Percentiles rank a stretch among this genome's conserved stretches.
Evolutionary conservation across 768 basidiomycete species (phyloP).

Genomic region (Leccinum olivaceopallidum): DNA sequence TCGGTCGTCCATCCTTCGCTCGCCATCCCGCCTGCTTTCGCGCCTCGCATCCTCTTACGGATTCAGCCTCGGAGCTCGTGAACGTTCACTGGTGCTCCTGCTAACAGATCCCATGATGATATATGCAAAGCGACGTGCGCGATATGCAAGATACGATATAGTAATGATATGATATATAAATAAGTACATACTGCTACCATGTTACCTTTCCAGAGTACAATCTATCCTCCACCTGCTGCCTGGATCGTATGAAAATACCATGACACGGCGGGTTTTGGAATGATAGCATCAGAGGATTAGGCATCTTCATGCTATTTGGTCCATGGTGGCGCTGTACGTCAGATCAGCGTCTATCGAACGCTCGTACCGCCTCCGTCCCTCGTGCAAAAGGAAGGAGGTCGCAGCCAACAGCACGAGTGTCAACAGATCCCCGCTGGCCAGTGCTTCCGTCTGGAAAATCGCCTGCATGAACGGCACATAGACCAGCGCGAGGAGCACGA

Average conservation of each 20-base stretch:
- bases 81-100: not conserved
- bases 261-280: not conserved
- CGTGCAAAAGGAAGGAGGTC: slow-evolving; percentile 70
- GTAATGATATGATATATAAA: not conserved
- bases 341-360: slow-evolving; percentile 55
- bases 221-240: not conserved
- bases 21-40: slow-evolving; percentile 32
- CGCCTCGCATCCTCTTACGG: slow-evolving; percentile 15
- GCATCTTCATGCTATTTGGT: slow-evolving; percentile 56
- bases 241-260: not conserved
- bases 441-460: slow-evolving; percentile 91
- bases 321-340: slow-evolving; percentile 50
- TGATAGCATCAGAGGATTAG: not conserved
- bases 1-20: slow-evolving; percentile 20
- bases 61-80: not conserved
- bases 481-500: slow-evolving; percentile 82
- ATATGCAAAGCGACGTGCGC: not conserved
- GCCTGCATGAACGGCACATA: slow-evolving; percentile 91
- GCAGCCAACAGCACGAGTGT: slow-evolving; percentile 69
- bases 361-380: slow-evolving; percentile 78
- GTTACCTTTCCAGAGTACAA: not conserved
- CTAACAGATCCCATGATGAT: not conserved
- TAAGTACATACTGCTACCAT: not conserved
- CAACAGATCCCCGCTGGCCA: slow-evolving; percentile 65
- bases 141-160: slow-evolving; percentile 3